Conservation (phyloP, 1,139 yeast species). For the Arxiozyma bovina region DNA sequence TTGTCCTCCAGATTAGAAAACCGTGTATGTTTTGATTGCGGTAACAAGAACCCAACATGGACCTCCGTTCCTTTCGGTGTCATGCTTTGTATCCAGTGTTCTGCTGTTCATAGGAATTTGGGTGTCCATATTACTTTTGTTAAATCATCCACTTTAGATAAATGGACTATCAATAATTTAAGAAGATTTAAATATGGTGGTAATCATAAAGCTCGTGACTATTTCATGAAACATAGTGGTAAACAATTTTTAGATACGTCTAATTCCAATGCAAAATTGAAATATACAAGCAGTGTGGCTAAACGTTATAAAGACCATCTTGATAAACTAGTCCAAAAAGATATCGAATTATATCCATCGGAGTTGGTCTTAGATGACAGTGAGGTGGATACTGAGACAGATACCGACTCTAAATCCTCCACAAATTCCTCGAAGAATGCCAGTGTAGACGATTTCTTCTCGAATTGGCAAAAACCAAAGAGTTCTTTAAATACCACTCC, state of each 20-base stretch:
- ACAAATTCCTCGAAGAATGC: conserved; percentile 32
- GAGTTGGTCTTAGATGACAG: conserved; percentile 53
- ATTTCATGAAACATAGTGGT: conserved; percentile 77
- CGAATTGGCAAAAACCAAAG: conserved; percentile 80
- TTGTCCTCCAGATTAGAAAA: conserved; percentile 43
- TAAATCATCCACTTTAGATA: conserved; percentile 83
- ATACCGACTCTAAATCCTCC: conserved; percentile 31
- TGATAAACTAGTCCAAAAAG: conserved; percentile 57
- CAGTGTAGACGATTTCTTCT: conserved; percentile 76
- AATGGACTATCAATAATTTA: conserved; percentile 83
- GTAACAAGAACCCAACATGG: conserved; percentile 95
- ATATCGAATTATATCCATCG: conserved; percentile 61
- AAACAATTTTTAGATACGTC: conserved; percentile 45
- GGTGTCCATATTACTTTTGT: conserved; percentile 97
- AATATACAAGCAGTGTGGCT: conserved; percentile 77
- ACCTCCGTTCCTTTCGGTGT: conserved; percentile 95
- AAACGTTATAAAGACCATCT: conserved; percentile 69
- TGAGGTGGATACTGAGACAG: conserved; percentile 33
- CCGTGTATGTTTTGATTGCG: conserved; percentile 86
- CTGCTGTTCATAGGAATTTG: conserved; percentile 90
- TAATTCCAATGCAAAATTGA: conserved; percentile 57
- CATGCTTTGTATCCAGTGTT: conserved; percentile 86
- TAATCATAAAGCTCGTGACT: conserved; percentile 76
- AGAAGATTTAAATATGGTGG: conserved; percentile 92
- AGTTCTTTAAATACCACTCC: conserved; percentile 19